Evolutionary conservation across 257 asterid genomes (phyloP), one percentile per base, ranked within the genome.

Genomic region (Ocimum tenuiflorum): DNA sequence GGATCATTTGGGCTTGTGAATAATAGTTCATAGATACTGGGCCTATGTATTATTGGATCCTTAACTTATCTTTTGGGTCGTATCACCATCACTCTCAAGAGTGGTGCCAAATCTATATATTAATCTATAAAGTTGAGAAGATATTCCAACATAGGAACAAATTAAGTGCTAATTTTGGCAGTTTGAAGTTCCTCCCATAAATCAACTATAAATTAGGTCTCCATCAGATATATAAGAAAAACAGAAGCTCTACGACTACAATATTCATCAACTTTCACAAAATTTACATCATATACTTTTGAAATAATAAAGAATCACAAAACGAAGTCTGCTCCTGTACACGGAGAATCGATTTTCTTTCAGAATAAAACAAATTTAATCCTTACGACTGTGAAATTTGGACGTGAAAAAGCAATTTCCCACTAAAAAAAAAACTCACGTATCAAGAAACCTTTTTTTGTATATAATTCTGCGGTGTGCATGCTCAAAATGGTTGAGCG

Each of bases 201-300:
- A 48, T 36, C 52, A 47, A 23, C 55, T 10, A 22, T 7, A 45
- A 39, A 10, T n/a, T n/a, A 27, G 14, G 23, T 38, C 18, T 39
- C 14, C 22, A 36, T n/a, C 46, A 60, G 68, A 50, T n/a, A n/a
- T n/a, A n/a, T n/a, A 27, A 64, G 48, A 50, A 27, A 63, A 70
- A 19, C 33, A 57, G 45, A 24, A 65, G 72, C 41, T 63, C n/a
- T n/a, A n/a, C n/a, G n/a, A n/a, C 51, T 47, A 29, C 12, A 15
- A 43, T 35, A 31, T 33, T 15, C 14, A 3, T 6, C 24, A 45
- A 29, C 35, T 49, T 38, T 13, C 8, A 35, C 62, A 23, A 11
- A 60, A 29, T 10, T 15, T 33, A 46, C 48, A 59, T 31, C 60
- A 31, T 48, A 59, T 14, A 53, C 69, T 64, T 54, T 67, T 60